phyloP scores from a whole-genome alignment of 2,329 filamentous ascomycete species.

The Chrysoporthe deuterocubensis region DNA sequence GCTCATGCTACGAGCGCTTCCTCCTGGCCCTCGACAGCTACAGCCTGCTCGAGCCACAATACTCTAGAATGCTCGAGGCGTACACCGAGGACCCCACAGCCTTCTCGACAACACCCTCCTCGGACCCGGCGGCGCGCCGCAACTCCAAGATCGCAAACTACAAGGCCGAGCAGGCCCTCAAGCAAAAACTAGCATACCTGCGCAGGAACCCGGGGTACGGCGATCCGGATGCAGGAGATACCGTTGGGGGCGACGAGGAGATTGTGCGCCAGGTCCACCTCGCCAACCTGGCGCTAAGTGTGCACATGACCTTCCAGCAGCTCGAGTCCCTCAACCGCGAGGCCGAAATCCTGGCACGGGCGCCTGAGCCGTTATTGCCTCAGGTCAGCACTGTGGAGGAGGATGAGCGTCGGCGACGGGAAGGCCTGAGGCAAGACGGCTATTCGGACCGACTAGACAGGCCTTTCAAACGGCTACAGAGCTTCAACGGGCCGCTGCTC shows the following conservation, averaged over 20 bases:
- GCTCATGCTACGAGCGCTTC: constrained; percentile 77
- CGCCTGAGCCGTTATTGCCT: constrained; percentile 57
- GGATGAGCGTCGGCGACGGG: constrained; percentile 46
- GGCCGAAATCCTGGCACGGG: constrained; percentile 77
- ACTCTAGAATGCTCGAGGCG: constrained; percentile 71
- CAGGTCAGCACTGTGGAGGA: constrained; percentile 52
- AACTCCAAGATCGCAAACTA: constrained; percentile 87
- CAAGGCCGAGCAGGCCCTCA: constrained; percentile 82
- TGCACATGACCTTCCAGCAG: constrained; percentile 81
- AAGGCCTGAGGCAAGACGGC: constrained; percentile 35
- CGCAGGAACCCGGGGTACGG: constrained; percentile 58
- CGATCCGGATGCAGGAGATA: constrained; percentile 55
- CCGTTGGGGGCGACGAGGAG: constrained; percentile 78
- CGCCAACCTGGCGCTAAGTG: constrained; percentile 72
- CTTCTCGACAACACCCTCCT: constrained; percentile 72
- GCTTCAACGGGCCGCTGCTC: constrained; percentile 64
- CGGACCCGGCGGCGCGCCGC: constrained; percentile 67
- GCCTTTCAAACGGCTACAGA: constrained; percentile 56
- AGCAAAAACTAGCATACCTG: constrained; percentile 72
- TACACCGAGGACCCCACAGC: constrained; percentile 73
- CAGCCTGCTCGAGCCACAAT: constrained; percentile 65
- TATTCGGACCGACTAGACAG: constrained; percentile 78
- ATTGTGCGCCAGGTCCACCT: constrained; percentile 79
- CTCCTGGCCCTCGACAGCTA: constrained; percentile 79
- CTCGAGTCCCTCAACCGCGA: constrained; percentile 89